Conservation (phyloP, 352 stramenopile genomes). For the Phytopythium litorale region DNA sequence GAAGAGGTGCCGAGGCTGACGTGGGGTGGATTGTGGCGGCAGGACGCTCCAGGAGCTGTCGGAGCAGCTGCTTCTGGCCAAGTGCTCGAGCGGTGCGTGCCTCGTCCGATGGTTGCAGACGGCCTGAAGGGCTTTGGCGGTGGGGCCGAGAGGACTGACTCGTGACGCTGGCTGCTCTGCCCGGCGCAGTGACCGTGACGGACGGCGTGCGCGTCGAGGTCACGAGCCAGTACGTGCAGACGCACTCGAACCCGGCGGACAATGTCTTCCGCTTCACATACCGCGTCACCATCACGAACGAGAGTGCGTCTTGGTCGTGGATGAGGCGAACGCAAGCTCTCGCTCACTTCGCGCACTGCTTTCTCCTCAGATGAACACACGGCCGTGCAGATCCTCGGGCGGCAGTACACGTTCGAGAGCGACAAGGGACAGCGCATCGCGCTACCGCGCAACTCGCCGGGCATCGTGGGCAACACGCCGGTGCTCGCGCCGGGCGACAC, state of each 20-base stretch:
- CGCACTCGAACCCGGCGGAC: slow-evolving; percentile 40
- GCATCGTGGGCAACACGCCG: slow-evolving; percentile 64
- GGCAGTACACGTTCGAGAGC: slow-evolving; percentile 78
- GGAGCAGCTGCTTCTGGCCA: slow-evolving; percentile 56
- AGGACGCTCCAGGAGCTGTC: slow-evolving; percentile 63
- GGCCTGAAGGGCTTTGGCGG: background rate
- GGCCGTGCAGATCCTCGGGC: slow-evolving; percentile 62
- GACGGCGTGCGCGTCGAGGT: slow-evolving; percentile 66
- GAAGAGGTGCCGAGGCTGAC: background rate
- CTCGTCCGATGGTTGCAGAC: background rate
- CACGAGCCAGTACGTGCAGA: slow-evolving; percentile 65
- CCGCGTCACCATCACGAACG: slow-evolving; percentile 72
- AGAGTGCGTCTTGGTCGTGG: slow-evolving; percentile 25
- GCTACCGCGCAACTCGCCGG: slow-evolving; percentile 59
- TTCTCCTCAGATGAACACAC: slow-evolving; percentile 31
- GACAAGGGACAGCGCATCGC: slow-evolving; percentile 55
- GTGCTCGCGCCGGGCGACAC: slow-evolving; percentile 58
- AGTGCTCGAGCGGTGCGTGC: slow-evolving; percentile 64
- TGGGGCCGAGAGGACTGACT: background rate
- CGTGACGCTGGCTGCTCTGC: slow-evolving; percentile 6
- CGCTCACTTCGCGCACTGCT: background rate
- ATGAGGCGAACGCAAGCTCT: background rate
- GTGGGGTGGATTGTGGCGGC: slow-evolving; percentile 1
- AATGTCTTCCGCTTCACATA: slow-evolving; percentile 75
- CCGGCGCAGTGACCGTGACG: slow-evolving; percentile 54